A percentile compares a stretch with the other conserved stretches of the same genome.
phyloP scores from a whole-genome alignment of 495 filamentous ascomycete genomes.

The Hypoxylon crocopeplum region DNA sequence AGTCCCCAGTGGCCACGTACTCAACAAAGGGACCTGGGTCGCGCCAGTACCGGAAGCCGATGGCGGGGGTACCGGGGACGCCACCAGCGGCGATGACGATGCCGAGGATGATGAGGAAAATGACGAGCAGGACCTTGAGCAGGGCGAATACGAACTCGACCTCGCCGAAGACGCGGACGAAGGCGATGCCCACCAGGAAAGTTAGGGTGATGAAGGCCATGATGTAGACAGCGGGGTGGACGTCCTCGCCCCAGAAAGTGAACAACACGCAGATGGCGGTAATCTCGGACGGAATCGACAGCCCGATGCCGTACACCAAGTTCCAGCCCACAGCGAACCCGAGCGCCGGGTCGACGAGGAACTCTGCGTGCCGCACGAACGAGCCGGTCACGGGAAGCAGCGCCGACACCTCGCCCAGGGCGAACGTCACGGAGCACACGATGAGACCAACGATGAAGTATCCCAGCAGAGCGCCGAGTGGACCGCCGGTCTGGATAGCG shows the following conservation, averaged over 20 bases:
- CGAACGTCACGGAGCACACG: conserved; percentile 59
- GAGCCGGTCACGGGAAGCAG: conserved; percentile 66
- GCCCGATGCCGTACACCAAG: conserved; percentile 55
- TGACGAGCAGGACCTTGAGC: conserved; percentile 63
- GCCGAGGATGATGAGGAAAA: conserved; percentile 60
- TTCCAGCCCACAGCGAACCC: conserved; percentile 80
- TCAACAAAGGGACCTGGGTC: conserved; percentile 59
- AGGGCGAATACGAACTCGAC: conserved; percentile 63
- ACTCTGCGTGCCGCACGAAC: conserved; percentile 70
- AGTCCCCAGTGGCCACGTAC: conserved; percentile 45
- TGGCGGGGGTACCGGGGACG: conserved; percentile 56
- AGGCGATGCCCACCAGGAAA: conserved; percentile 58
- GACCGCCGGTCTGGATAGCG: conserved; percentile 55
- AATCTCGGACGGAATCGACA: conserved; percentile 65
- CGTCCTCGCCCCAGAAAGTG: conserved; percentile 62
- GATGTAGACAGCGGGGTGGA: conserved; percentile 62
- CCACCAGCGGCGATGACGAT: conserved; percentile 64
- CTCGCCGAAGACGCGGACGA: conserved; percentile 63
- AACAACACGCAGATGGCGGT: conserved; percentile 67
- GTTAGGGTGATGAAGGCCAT: conserved; percentile 62
- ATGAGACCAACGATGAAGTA: conserved; percentile 60
- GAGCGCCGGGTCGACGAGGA: conserved; percentile 76
- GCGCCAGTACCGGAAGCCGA: conserved; percentile 59
- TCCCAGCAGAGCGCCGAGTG: conserved; percentile 58
- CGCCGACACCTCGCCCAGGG: conserved; percentile 65